Base-by-base conservation (phyloP, 352 stramenopile species). In the Phytophthora vignae region DNA sequence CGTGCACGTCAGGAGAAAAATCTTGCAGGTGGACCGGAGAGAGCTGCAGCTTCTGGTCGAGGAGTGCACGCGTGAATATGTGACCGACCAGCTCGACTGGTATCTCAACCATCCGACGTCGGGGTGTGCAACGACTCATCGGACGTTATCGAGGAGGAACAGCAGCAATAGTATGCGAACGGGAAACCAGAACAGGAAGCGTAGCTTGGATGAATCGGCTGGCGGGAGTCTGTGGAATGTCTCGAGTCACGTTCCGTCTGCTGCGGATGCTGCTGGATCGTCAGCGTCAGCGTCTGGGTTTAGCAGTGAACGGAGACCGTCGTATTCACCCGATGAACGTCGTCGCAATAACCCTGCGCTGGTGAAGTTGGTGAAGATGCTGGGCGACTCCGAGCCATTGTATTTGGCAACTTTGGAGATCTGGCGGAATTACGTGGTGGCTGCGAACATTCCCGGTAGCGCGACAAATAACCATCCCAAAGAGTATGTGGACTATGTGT, bases 401-500 rank as follows among this genome's bases (percentile, higher is more conserved):
- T 96, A 96, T 54, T 64, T 92, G 21, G 78, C 87, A 31, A 93
- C 84, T 27, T 42, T 96, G 22, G 85, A 96, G 53, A 95, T 96
- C 21, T 75, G 90, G 70, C 90, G 92, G 22, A 78, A 89, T 42
- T 94, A 93, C 50, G 76, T 94, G 25, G 76, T 92, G 12, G 75
- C 83, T 21, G 88, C 81, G 4, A 91, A 78, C 46, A 91, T 95
- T 63, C 90, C 87, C 27, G 90, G 90, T 44, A 73, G 65, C 27
- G 81, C 73, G n/a, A 76, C 78, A 8, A 83, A 69, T 46, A 82
- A 78, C 33, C 84, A 87, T 15, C 64, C 83, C 8, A 95, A 95
- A 73, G 87, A 96, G 62, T 95, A 95, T 67, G 85, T 94, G 44
- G 88, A 96, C 58, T 91, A 92, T 56, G 87, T 94, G 31, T 79